Percentiles rank a stretch among this genome's conserved stretches.
Evolutionary conservation across 352 stramenopile species (phyloP).

Genomic region (Plasmopara halstedii): DNA sequence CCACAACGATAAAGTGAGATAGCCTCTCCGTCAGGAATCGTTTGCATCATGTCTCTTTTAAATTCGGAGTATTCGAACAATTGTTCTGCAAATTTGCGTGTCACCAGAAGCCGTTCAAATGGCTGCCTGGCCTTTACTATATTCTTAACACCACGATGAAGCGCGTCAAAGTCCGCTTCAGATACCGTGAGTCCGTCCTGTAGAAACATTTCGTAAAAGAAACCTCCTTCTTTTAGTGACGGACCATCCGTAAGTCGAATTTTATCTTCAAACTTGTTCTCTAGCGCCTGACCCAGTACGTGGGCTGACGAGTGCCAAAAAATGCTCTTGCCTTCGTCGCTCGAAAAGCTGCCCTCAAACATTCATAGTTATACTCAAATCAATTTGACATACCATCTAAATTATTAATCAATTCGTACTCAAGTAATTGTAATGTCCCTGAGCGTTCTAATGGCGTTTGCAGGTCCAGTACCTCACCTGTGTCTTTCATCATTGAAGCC

Average conservation of each 20-base stretch:
- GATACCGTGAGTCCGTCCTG: slow-evolving; percentile 57
- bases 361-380: neutral
- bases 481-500: slow-evolving; percentile 33
- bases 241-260: slow-evolving; percentile 94
- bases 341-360: slow-evolving; percentile 39
- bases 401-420: too few relatives aligned
- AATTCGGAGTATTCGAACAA: slow-evolving; percentile 93
- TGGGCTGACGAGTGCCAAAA: slow-evolving; percentile 99
- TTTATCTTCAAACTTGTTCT: slow-evolving; percentile 94
- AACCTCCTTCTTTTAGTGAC: slow-evolving; percentile 92
- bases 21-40: slow-evolving; percentile 90
- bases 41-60: slow-evolving; percentile 95
- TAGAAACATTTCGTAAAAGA: slow-evolving; percentile 97
- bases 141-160: slow-evolving; percentile 90
- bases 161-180: slow-evolving; percentile 60
- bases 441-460: slow-evolving; percentile 36
- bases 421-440: slow-evolving; percentile 46
- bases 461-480: slow-evolving; percentile 43
- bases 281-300: slow-evolving; percentile 97
- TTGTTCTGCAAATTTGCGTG: slow-evolving; percentile 87
- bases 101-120: slow-evolving; percentile 88
- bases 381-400: too few relatives aligned
- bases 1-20: slow-evolving; percentile 97
- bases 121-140: slow-evolving; percentile 93
- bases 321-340: slow-evolving; percentile 67